These are phyloP conservation scores for Termitomyces sp. DNA, from an alignment of 768 basidiomycete species.

Conservation along the genomic window DNA sequence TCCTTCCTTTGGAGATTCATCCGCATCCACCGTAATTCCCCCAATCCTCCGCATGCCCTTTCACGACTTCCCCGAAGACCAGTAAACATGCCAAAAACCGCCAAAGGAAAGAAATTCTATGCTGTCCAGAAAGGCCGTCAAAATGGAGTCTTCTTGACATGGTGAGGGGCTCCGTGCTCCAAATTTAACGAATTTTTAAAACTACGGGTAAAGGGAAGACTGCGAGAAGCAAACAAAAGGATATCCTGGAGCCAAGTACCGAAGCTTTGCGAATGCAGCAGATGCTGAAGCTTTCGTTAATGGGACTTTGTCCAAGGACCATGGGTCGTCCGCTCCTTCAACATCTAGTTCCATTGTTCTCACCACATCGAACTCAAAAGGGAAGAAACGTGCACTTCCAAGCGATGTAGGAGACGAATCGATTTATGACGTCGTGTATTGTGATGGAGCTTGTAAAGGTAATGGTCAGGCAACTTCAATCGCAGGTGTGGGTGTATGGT, in stretches of 20 bases:
- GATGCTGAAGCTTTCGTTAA: slow-evolving; percentile 57
- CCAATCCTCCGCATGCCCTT: neutral
- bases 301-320: slow-evolving; percentile 4
- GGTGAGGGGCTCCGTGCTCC: slow-evolving; percentile 35
- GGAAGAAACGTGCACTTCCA: slow-evolving; percentile 27
- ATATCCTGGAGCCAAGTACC: slow-evolving; percentile 53
- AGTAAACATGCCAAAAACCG: slow-evolving; percentile 15
- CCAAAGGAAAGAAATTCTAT: slow-evolving; percentile 50
- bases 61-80: neutral
- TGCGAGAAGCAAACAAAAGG: slow-evolving; percentile 65
- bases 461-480: slow-evolving; percentile 65
- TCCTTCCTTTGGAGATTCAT: slow-evolving; percentile 1
- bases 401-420: slow-evolving; percentile 24
- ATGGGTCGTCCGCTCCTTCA: neutral
- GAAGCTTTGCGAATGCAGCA: slow-evolving; percentile 53
- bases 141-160: slow-evolving; percentile 65
- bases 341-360: neutral
- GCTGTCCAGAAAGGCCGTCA: slow-evolving; percentile 62
- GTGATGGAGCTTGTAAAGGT: slow-evolving; percentile 81
- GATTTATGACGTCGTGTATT: slow-evolving; percentile 58
- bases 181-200: slow-evolving; percentile 2
- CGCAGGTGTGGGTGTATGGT: slow-evolving; percentile 90
- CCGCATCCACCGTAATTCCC: slow-evolving; percentile 5
- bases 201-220: slow-evolving; percentile 51
- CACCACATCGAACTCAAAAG: slow-evolving; percentile 10